Evolutionary conservation across 2,329 filamentous ascomycete genomes (phyloP).

Genomic region (Aspergillus floridensis): DNA sequence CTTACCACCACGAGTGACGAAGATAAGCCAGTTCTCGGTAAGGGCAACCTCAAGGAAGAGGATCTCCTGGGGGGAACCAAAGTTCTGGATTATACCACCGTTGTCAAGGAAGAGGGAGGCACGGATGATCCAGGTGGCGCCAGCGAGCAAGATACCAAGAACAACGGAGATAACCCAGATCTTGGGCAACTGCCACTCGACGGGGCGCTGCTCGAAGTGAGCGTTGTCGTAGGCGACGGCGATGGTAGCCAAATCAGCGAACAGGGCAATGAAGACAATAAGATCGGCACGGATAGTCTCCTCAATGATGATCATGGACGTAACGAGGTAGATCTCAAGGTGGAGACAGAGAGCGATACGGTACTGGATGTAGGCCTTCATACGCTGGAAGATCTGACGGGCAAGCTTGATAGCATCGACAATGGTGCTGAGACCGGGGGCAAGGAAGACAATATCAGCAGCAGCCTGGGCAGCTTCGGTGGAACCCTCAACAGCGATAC

Average conservation of each 20-base stretch:
- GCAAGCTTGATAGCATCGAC: constrained; percentile 71
- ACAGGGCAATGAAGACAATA: constrained; percentile 75
- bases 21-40: constrained; percentile 95
- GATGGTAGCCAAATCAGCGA: constrained; percentile 76
- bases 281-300: constrained; percentile 70
- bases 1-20: constrained; percentile 82
- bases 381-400: constrained; percentile 73
- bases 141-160: constrained; percentile 65
- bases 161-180: constrained; percentile 66
- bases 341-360: constrained; percentile 73
- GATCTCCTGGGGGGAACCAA: constrained; percentile 70
- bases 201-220: constrained; percentile 69
- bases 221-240: constrained; percentile 78
- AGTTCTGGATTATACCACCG: constrained; percentile 73
- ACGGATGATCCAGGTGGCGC: constrained; percentile 71
- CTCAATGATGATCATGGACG: constrained; percentile 76
- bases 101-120: constrained; percentile 66
- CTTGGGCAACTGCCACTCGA: constrained; percentile 79
- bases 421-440: constrained; percentile 68
- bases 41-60: constrained; percentile 89
- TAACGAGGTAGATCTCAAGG: constrained; percentile 72
- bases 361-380: constrained; percentile 76
- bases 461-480: constrained; percentile 71
- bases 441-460: constrained; percentile 72
- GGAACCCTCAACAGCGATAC: constrained; percentile 70